phyloP scores from a whole-genome alignment of 2,329 filamentous ascomycete species.

The Cercospora janseana region DNA sequence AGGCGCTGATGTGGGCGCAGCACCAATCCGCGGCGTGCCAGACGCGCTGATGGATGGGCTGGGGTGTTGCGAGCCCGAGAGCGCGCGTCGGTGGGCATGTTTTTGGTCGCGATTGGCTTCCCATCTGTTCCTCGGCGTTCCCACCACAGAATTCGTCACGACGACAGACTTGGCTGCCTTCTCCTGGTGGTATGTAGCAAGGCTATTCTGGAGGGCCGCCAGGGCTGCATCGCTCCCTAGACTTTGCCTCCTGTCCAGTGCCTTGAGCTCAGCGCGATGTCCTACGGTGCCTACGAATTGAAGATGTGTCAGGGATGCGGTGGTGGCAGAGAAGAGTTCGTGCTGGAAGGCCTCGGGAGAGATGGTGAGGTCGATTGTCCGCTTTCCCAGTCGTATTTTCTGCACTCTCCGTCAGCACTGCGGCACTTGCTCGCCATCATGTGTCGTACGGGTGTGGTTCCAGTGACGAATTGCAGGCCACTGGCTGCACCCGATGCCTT shows the following conservation, averaged over 20 bases:
- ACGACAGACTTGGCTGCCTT: conserved; percentile 55
- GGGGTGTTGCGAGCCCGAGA: conserved; percentile 35
- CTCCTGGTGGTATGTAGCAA: conserved; percentile 59
- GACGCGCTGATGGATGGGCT: conserved; percentile 44
- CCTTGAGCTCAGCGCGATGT: conserved; percentile 48
- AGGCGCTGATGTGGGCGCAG: conserved; percentile 44
- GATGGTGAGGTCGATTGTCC: conserved; percentile 55
- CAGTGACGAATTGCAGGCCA: conserved; percentile 37
- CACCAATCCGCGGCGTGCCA: conserved; percentile 31
- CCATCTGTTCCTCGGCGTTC: conserved; percentile 38
- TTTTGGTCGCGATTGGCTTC: conserved; percentile 34
- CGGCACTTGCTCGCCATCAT: not conserved
- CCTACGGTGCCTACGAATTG: conserved; percentile 58
- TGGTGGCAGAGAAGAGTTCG: conserved; percentile 55
- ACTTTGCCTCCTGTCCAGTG: conserved; percentile 52
- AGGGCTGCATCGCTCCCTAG: conserved; percentile 60
- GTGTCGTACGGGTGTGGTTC: conserved; percentile 36
- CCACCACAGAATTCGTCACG: conserved; percentile 37
- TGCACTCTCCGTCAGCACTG: conserved; percentile 28
- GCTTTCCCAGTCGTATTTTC: conserved; percentile 58
- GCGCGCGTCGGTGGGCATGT: conserved; percentile 25
- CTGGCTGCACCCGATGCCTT: conserved; percentile 32
- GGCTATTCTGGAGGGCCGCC: conserved; percentile 57
- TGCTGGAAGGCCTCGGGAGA: conserved; percentile 54
- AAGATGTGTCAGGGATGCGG: conserved; percentile 47